Evolutionary conservation across 1,139 yeast species (phyloP).

Genomic region (Pneumocystis murina): DNA sequence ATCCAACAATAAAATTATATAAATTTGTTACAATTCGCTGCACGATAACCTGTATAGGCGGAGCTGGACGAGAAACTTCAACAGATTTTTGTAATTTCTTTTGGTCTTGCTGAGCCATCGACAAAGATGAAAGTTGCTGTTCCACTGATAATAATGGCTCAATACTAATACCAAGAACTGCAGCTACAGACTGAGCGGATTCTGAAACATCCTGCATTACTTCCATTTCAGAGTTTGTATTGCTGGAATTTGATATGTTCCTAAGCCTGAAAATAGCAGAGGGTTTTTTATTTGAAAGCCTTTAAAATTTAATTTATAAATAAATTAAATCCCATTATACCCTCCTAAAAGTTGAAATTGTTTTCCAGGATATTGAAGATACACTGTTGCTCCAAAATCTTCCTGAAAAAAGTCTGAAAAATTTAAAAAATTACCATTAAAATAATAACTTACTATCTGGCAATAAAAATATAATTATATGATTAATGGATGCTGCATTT

Average conservation of each 20-base stretch:
- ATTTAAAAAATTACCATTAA: neutral
- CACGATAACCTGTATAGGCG: constrained; percentile 41
- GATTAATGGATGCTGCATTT: constrained; percentile 52
- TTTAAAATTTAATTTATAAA: neutral
- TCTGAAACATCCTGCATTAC: constrained; percentile 26
- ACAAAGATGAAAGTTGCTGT: constrained; percentile 30
- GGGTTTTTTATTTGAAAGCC: constrained; percentile 54
- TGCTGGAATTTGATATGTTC: constrained; percentile 14
- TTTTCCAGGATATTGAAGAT: constrained; percentile 64
- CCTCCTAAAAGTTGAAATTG: constrained; percentile 69
- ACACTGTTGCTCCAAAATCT: constrained; percentile 63
- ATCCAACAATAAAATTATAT: constrained; percentile 75
- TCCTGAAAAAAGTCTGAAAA: constrained; percentile 23
- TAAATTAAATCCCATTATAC: constrained; percentile 15
- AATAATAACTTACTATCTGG: constrained; percentile 42
- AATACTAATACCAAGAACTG: constrained; percentile 64
- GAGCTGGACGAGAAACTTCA: constrained; percentile 10
- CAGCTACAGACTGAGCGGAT: constrained; percentile 15
- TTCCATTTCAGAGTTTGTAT: constrained; percentile 19
- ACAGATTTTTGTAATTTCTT: constrained; percentile 9
- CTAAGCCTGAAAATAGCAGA: constrained; percentile 73
- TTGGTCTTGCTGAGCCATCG: neutral
- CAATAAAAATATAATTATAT: constrained; percentile 57
- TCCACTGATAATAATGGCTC: constrained; percentile 59
- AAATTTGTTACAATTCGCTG: constrained; percentile 84